Evolutionary conservation across 73 alveolate species (phyloP), one percentile per base, ranked within the genome.

Genomic region (Blepharisma stoltei): DNA sequence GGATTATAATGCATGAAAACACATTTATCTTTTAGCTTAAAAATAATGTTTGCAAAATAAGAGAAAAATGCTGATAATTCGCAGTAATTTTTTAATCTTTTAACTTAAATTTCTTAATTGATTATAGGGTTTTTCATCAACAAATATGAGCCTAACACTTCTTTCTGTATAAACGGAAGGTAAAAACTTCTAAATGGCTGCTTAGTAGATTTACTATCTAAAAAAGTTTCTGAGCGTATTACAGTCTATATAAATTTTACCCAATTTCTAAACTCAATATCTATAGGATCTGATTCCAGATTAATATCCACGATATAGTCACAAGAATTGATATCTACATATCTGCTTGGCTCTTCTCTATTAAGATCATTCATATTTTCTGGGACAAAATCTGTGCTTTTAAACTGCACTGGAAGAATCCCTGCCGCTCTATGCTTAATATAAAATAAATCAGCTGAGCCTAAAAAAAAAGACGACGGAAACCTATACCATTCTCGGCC

Each of bases 401-500:
- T 83, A 18, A 48, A 73, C 18, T 73, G 11, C 4, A n/a, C 82
- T n/a, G 82, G 82, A 14, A 73, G 82, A 11, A 73, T 7, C 4
- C 82, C 82, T 54, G 11, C 20, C 1, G 27, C 41, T n/a, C 82
- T 83, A 73, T 73, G 54, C 27, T 20, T 7, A 21, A 14, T 9
- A 25, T n/a, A 73, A 14, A 11, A 54, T n/a, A 54, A 23, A 9
- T 46, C 78, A n/a, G 38, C 55, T 11, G 47, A 14, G 0, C n/a
- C 27, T 37, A 25, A 11, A 47, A 54, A 73, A 85, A 14, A 73
- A 47, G n/a, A 14, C 1, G 81, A 53, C 9, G 82, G 55, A 73
- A 54, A 73, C 44, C 54, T n/a, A 5, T 73, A 65, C 82, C 82
- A 73, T n/a, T 73, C 82, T 11, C 81, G 0, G 8, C 82, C 82